phyloP scores from a whole-genome alignment of 2,329 filamentous ascomycete genomes.

The Cladosporium cucumerinum region DNA sequence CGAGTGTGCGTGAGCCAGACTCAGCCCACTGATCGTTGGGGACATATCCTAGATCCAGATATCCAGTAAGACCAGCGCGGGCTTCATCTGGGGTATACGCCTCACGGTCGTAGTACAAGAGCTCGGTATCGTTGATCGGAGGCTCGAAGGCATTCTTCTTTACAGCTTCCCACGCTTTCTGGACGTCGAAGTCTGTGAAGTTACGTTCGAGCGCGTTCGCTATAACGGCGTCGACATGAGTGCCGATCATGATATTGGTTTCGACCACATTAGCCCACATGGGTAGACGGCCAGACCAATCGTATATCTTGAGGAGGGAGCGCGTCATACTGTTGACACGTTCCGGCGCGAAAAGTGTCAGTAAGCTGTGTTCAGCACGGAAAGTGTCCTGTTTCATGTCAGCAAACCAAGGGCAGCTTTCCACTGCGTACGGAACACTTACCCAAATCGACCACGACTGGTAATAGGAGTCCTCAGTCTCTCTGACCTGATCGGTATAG shows the following conservation, averaged over 20 bases:
- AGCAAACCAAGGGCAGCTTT: neutral
- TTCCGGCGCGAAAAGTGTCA: conserved; percentile 47
- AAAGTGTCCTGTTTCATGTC: conserved; percentile 39
- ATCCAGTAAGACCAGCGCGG: conserved; percentile 46
- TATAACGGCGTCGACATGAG: conserved; percentile 48
- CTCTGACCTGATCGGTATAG: conserved; percentile 46
- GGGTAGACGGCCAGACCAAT: conserved; percentile 46
- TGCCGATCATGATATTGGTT: conserved; percentile 52
- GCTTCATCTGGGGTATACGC: conserved; percentile 46
- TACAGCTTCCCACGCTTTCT: conserved; percentile 45
- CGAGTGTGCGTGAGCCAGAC: conserved; percentile 46
- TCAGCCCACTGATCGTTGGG: conserved; percentile 50
- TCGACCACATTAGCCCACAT: conserved; percentile 52
- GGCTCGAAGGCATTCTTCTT: conserved; percentile 46
- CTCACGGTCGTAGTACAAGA: conserved; percentile 49
- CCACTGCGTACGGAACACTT: neutral
- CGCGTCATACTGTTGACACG: conserved; percentile 49
- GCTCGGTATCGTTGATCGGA: conserved; percentile 43
- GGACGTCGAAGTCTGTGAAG: conserved; percentile 44
- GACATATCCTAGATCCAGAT: conserved; percentile 46
- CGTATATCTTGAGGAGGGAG: conserved; percentile 44
- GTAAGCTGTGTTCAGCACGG: conserved; percentile 46
- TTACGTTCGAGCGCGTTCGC: conserved; percentile 47
- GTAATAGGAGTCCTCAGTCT: conserved; percentile 46
- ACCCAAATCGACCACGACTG: conserved; percentile 51